phyloP scores from a whole-genome alignment of 768 basidiomycete species.

The Boletus pseudo-olivaceus region DNA sequence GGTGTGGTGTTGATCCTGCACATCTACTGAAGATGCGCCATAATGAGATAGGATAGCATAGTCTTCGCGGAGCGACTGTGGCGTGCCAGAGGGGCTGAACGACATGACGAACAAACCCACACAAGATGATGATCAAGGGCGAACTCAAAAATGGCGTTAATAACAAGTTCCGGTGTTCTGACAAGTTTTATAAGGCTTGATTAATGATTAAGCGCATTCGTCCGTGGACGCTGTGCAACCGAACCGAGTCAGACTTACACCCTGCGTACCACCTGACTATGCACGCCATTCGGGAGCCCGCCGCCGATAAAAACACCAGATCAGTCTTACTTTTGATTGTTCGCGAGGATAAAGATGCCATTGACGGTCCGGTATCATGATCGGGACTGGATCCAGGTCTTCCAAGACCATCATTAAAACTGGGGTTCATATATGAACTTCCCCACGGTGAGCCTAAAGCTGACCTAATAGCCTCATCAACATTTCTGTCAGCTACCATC shows the following conservation, averaged over 20 bases:
- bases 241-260: too few relatives aligned
- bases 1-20: background rate
- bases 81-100: slow-evolving; percentile 13
- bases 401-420: too few relatives aligned
- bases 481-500: background rate
- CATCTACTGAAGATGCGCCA: slow-evolving; percentile 30
- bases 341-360: too few relatives aligned
- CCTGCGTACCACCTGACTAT: too few relatives aligned
- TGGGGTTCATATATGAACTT: background rate
- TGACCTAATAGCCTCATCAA: background rate
- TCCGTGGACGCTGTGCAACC: background rate
- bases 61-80: slow-evolving; percentile 56
- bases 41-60: slow-evolving; percentile 59
- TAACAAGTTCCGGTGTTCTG: background rate
- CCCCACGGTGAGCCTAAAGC: background rate
- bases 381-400: too few relatives aligned
- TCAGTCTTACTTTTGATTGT: too few relatives aligned
- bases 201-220: too few relatives aligned
- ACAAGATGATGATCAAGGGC: background rate
- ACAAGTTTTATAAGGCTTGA: background rate
- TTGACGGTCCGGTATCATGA: too few relatives aligned
- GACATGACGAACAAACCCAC: slow-evolving; percentile 18
- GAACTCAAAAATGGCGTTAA: background rate
- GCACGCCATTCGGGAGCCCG: too few relatives aligned
- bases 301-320: too few relatives aligned